A percentile compares a stretch with the other conserved stretches of the same genome.
phyloP scores from a whole-genome alignment of 2,329 filamentous ascomycete species.

The Fusarium bulbicola region DNA sequence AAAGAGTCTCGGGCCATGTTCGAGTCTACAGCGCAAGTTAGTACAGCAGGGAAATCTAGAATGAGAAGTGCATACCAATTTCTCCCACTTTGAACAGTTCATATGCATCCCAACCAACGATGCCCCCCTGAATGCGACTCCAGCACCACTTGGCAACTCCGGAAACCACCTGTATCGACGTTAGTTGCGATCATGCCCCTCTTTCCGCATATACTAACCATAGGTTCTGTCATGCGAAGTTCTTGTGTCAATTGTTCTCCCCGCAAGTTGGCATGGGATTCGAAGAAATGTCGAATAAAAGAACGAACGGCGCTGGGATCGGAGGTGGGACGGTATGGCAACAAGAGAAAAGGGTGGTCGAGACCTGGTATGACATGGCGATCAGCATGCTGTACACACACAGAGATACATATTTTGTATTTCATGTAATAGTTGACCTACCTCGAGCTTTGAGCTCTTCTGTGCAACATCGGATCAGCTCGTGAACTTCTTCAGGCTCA shows the following conservation, averaged over 20 bases:
- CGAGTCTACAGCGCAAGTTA: conserved; percentile 71
- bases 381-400: conserved; percentile 31
- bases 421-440: conserved; percentile 56
- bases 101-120: conserved; percentile 97
- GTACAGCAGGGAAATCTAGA: conserved; percentile 5
- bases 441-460: conserved; percentile 94
- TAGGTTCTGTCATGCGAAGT: conserved; percentile 89
- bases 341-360: conserved; percentile 88
- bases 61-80: conserved; percentile 66
- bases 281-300: conserved; percentile 94
- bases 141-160: conserved; percentile 99
- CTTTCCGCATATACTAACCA: conserved; percentile 68
- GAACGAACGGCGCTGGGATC: conserved; percentile 91
- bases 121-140: conserved; percentile 88
- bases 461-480: conserved; percentile 85
- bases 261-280: conserved; percentile 68
- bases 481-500: conserved; percentile 89
- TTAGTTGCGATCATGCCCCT: conserved; percentile 34
- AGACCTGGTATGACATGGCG: conserved; percentile 67
- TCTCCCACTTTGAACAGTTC: conserved; percentile 96
- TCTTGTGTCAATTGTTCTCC: conserved; percentile 83
- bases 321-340: conserved; percentile 93
- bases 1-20: conserved; percentile 92
- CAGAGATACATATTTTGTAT: neutral
- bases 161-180: conserved; percentile 75